These are phyloP conservation scores for Backusella macrospora DNA, from an alignment of 192 early-diverging fungal species.

Conservation along the genomic window DNA sequence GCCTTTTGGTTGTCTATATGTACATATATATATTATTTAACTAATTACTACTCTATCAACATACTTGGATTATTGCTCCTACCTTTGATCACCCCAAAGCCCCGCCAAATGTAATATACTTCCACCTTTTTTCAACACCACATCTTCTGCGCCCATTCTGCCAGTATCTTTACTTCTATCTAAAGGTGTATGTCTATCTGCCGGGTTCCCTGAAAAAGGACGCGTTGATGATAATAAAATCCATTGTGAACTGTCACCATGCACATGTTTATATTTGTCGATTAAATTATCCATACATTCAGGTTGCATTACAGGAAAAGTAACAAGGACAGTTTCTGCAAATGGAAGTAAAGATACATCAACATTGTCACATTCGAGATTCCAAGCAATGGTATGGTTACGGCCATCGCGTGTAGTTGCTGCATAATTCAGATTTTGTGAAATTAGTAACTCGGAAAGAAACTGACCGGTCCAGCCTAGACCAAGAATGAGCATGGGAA, in stretches of 20 bases:
- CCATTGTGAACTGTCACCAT: constrained; percentile 25
- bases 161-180: constrained; percentile 39
- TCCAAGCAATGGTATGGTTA: constrained; percentile 54
- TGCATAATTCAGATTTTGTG: constrained; percentile 23
- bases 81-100: constrained; percentile 53
- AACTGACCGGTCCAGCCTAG: constrained; percentile 41
- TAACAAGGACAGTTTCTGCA: constrained; percentile 55
- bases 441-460: constrained; percentile 14
- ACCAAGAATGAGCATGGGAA: constrained; percentile 37
- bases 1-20: constrained; percentile 49
- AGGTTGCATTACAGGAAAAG: constrained; percentile 55
- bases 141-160: constrained; percentile 43
- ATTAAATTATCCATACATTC: constrained; percentile 35
- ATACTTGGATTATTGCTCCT: not conserved
- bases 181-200: constrained; percentile 39
- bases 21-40: not conserved
- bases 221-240: constrained; percentile 44
- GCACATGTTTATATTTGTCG: constrained; percentile 35
- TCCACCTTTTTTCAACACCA: constrained; percentile 39
- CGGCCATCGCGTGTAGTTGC: constrained; percentile 50
- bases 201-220: constrained; percentile 29
- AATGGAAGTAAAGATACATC: constrained; percentile 48
- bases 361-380: constrained; percentile 34
- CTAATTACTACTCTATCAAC: not conserved
- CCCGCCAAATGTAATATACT: constrained; percentile 60